Conservation (phyloP, 2,329 filamentous ascomycete species). For the Alternaria sp. region DNA sequence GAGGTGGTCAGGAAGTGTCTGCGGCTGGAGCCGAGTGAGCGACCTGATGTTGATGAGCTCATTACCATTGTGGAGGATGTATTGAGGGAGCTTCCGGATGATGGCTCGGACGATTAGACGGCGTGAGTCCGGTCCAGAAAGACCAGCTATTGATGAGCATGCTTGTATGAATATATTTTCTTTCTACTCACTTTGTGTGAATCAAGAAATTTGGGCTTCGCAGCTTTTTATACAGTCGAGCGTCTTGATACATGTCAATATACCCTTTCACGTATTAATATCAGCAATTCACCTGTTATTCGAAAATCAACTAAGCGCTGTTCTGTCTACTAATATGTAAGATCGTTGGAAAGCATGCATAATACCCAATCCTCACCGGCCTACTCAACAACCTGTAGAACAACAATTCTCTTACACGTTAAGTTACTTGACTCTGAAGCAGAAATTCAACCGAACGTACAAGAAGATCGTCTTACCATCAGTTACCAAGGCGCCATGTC, state of each 20-base stretch:
- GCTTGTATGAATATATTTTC: neutral
- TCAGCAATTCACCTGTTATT: neutral
- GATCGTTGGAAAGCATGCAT: too few species aligned
- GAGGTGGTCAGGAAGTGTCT: constrained; percentile 88
- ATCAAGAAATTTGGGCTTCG: neutral
- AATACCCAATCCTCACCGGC: too few species aligned
- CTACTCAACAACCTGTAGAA: too few species aligned
- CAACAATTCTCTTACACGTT: too few species aligned
- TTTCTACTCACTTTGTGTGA: neutral
- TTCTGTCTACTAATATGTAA: too few species aligned
- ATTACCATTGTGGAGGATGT: constrained; percentile 80
- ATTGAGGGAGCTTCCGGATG: constrained; percentile 71
- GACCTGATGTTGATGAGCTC: constrained; percentile 86
- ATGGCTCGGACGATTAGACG: constrained; percentile 52
- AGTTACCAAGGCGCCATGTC: neutral
- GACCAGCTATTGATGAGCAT: neutral
- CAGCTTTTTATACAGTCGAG: neutral
- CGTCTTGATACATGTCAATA: constrained; percentile 5
- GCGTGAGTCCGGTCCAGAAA: neutral
- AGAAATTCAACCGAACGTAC: too few species aligned
- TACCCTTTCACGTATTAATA: constrained; percentile 8
- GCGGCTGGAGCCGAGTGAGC: constrained; percentile 82
- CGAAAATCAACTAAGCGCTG: neutral
- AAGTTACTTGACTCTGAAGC: too few species aligned
- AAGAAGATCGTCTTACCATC: too few species aligned